Base-by-base conservation (phyloP, 2,329 filamentous ascomycete genomes). In the Lasiodiplodia citricola region DNA sequence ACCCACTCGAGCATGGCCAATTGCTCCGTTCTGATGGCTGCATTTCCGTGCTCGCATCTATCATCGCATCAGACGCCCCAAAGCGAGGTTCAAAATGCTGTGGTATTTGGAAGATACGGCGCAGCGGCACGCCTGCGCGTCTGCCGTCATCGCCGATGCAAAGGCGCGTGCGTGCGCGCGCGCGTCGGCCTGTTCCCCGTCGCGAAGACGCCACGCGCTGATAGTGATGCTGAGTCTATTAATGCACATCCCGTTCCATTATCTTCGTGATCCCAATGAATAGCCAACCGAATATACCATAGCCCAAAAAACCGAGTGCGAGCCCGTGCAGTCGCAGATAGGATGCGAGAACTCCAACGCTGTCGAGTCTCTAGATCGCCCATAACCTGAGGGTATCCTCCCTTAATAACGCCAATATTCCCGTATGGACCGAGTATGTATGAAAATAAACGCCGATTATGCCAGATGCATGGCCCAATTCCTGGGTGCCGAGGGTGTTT, bases 301-400 rank as follows among this genome's bases (percentile, higher is more conserved):
- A 31, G n/a, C 18, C 31, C 50, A 37, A 65, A 66, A 18, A 56
- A 10, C 7, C 31, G 31, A 31, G 31, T 25, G 51, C 50, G 63
- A 55, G 37, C 23, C 35, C 25, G 52, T 21, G 31, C 8, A 35
- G 63, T 56, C 52, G 51, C 52, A 23, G 21, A 38, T 41, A 16
- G n/a, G 63, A 35, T 56, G 23, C 31, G 62, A 65, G 63, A 44
- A 56, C 35, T 66, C 63, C 63, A 37, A 31, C 25, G 18, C 55
- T 6, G n/a, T 47, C 35, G 63, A 56, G 63, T 66, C 52, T 56
- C 52, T 25, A 56, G 28, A 31, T 51, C 23, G 55, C 47, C 37
- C 35, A 52, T 64, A 35, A 25, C 31, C 66, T 35, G 57, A 68
- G 66, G 66, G 66, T 68, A 68, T 68, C 57, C 56, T 55, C 37